Conservation (phyloP, 2,329 filamentous ascomycete species). For the Apiospora saccharicola region DNA sequence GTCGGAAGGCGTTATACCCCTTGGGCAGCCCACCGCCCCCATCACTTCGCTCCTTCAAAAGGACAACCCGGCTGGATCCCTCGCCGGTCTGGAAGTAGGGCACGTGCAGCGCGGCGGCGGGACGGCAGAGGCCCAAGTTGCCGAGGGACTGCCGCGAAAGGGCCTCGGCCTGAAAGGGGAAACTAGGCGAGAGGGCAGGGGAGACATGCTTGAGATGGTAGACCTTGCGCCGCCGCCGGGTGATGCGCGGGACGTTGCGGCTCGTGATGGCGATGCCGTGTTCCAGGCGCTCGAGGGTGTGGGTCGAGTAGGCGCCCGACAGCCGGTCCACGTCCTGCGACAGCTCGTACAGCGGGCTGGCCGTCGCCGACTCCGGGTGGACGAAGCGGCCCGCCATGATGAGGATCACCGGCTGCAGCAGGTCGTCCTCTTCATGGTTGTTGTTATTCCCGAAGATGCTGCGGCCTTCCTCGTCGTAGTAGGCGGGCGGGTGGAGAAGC, state of each 20-base stretch:
- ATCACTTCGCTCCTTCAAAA: background rate
- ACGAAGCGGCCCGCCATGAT: conserved; percentile 21
- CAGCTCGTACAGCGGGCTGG: conserved; percentile 18
- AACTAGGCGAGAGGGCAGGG: conserved; percentile 13
- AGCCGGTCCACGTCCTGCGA: conserved; percentile 22
- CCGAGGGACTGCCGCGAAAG: background rate
- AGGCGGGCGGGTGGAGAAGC: conserved; percentile 12
- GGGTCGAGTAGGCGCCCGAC: conserved; percentile 14
- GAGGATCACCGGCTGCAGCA: conserved; percentile 16
- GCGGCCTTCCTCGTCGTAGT: conserved; percentile 9
- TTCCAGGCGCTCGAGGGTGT: conserved; percentile 11
- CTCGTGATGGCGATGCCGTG: background rate
- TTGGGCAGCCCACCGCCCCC: conserved; percentile 7
- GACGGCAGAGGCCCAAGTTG: background rate
- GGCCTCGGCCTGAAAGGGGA: conserved; percentile 16
- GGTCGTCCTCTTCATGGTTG: background rate
- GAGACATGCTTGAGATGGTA: conserved; percentile 19
- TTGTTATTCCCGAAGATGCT: background rate
- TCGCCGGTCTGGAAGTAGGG: background rate
- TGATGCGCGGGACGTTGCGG: conserved; percentile 9
- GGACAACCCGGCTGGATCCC: background rate
- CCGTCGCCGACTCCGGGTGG: background rate
- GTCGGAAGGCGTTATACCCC: conserved; percentile 18
- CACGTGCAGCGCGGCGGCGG: background rate
- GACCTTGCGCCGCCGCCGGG: background rate